Conservation (phyloP, 495 filamentous ascomycete species). For the Penicillium desertorum region DNA sequence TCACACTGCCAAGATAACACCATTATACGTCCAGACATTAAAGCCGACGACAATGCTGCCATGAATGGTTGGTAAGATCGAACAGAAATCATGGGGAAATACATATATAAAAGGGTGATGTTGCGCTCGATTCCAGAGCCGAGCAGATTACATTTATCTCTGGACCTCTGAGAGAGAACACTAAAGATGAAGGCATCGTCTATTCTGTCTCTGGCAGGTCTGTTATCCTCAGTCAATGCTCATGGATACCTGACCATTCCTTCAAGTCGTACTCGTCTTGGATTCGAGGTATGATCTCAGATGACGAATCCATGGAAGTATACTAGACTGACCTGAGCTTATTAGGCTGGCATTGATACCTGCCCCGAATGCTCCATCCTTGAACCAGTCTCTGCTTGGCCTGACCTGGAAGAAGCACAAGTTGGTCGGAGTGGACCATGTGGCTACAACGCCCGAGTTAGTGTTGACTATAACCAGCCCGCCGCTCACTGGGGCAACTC, state of each 20-base stretch:
- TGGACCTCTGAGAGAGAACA: neutral
- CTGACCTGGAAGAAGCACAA: slow-evolving; percentile 43
- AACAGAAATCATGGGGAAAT: neutral
- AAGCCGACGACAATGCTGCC: neutral
- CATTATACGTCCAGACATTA: neutral
- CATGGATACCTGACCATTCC: slow-evolving; percentile 52
- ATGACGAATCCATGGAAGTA: slow-evolving; percentile 5
- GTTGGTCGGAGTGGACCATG: slow-evolving; percentile 55
- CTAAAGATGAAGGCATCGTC: neutral
- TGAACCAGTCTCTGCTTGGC: slow-evolving; percentile 54
- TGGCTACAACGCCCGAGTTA: slow-evolving; percentile 56
- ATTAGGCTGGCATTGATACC: slow-evolving; percentile 49
- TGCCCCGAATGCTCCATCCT: slow-evolving; percentile 59
- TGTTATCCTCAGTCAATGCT: slow-evolving; percentile 8
- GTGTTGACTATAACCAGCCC: slow-evolving; percentile 57
- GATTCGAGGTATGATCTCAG: slow-evolving; percentile 40
- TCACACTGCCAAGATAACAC: neutral
- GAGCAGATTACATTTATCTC: neutral
- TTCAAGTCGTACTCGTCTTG: slow-evolving; percentile 47
- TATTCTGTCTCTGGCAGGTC: neutral
- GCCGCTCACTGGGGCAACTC: slow-evolving; percentile 43
- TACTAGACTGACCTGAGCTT: slow-evolving; percentile 8
- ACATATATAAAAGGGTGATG: neutral
- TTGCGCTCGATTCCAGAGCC: neutral
- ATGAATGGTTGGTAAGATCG: neutral